Base-by-base conservation (phyloP, 371 early-diverging fungal species). In the Mortierella sp. region DNA sequence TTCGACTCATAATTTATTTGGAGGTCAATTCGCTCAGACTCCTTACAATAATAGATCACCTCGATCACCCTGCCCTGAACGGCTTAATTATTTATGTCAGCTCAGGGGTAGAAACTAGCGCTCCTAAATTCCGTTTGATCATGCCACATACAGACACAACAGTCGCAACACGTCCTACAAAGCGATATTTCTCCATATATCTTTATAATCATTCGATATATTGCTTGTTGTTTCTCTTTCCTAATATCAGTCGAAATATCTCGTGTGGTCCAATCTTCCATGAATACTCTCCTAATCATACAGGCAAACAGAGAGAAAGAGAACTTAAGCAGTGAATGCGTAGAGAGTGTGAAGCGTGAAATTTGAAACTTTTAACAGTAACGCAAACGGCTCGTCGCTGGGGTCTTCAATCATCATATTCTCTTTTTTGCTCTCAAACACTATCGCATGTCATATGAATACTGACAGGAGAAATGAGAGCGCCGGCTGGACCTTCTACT, bases 381-480 rank as follows among this genome's bases (percentile, higher is more conserved):
- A 57, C 57, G 34, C 34, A 57, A 31, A 57, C 34, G 19, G 22
- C 34, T n/a, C n/a, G 26, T 35, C 35, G 10, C 35, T 22, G 17
- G 3, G 5, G 2, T 34, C 57, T 57, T 35, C 35, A 34, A 57
- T 35, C 57, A 57, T 34, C 57, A 34, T 57, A 47, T 34, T 57
- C n/a, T 57, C 40, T 47, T 37, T 37, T 23, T 40, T 32, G 34
- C 53, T 34, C 64, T 65, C 58, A 49, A 29, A 31, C 17, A 23
- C 45, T 57, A 43, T 56, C 45, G 8, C 34, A 57, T 57, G 10
- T 34, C 34, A 34, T 57, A 57, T 57, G 57, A 57, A 57, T 29
- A 28, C 53, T 29, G 23, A 19, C 19, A 9, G 2, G 35, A 34
- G 32, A 15, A 34, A 32, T 62, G 62, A 49, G 62, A 62, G 49